Percentiles rank a stretch among this genome's conserved stretches.
These are phyloP conservation scores for Streptanthus diversifolius DNA, from an alignment of 345 rosid genomes.

Conservation along the genomic window DNA sequence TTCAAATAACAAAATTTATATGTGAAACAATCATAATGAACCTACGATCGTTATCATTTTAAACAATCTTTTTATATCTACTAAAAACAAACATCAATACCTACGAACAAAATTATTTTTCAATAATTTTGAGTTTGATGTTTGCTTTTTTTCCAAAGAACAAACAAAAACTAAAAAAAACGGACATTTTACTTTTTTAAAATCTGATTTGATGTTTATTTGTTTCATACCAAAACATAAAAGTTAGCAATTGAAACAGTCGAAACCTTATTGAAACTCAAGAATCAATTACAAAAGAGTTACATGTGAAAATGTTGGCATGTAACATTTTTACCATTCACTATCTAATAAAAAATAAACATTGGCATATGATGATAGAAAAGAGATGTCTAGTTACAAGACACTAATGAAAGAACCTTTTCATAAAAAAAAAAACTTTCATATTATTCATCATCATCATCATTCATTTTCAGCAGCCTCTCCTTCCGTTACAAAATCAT, in stretches of 20 bases:
- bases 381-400: slow-evolving; percentile 7
- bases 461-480: slow-evolving; percentile 49
- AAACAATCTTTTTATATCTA: too few relatives aligned
- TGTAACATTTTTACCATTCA: not conserved
- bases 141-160: too few relatives aligned
- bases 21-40: too few relatives aligned
- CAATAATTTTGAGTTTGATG: too few relatives aligned
- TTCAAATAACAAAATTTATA: too few relatives aligned
- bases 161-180: too few relatives aligned
- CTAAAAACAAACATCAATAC: too few relatives aligned
- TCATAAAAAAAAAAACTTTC: not conserved
- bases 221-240: not conserved
- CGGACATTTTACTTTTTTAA: too few relatives aligned
- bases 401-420: not conserved
- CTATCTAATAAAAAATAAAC: not conserved
- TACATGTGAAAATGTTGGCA: not conserved
- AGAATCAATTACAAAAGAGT: not conserved
- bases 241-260: not conserved
- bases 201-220: too few relatives aligned
- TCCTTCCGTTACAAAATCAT: slow-evolving; percentile 51
- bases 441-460: slow-evolving; percentile 28
- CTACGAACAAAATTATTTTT: too few relatives aligned
- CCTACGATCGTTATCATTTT: too few relatives aligned
- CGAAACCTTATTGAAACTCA: not conserved
- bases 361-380: not conserved